phyloP scores from a whole-genome alignment of 164 flowering plant species.

The Cinnamomum micranthum region DNA sequence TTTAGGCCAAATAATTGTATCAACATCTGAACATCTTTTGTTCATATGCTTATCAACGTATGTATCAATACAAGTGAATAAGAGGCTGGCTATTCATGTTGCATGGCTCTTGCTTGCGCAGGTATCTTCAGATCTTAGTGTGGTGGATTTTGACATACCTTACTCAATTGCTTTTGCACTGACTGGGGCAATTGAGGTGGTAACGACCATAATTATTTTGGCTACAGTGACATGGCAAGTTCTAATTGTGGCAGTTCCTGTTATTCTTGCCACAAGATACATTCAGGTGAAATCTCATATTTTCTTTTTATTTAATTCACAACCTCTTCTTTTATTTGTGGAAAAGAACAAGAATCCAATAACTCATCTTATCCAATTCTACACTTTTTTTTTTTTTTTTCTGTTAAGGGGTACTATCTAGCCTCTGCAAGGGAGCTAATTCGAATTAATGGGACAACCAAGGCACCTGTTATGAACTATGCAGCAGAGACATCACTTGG shows the following conservation, averaged over 20 bases:
- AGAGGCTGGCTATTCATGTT: not conserved
- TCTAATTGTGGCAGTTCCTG: conserved; percentile 56
- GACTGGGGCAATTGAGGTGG: conserved; percentile 33
- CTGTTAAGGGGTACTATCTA: conserved; percentile 53
- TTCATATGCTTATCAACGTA: too few species aligned
- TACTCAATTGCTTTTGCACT: conserved; percentile 38
- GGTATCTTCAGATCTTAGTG: conserved; percentile 85
- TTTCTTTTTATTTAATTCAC: not conserved
- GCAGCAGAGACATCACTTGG: conserved; percentile 83
- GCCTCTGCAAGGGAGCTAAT: conserved; percentile 70
- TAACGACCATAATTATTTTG: conserved; percentile 46
- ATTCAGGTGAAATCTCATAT: conserved; percentile 50
- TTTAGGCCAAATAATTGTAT: too few species aligned
- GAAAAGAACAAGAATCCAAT: not conserved
- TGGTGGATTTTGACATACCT: conserved; percentile 75
- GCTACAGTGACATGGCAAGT: conserved; percentile 88
- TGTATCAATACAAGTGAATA: not conserved
- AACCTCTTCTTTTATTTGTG: not conserved
- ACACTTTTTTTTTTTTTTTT: not conserved
- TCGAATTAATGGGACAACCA: conserved; percentile 84
- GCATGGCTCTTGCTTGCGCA: conserved; percentile 21
- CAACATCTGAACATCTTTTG: too few species aligned
- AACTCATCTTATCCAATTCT: not conserved
- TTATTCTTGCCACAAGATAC: conserved; percentile 39
- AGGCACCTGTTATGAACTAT: conserved; percentile 82